Conservation (phyloP, 306 rosid species). For the Quillaja saponaria region DNA sequence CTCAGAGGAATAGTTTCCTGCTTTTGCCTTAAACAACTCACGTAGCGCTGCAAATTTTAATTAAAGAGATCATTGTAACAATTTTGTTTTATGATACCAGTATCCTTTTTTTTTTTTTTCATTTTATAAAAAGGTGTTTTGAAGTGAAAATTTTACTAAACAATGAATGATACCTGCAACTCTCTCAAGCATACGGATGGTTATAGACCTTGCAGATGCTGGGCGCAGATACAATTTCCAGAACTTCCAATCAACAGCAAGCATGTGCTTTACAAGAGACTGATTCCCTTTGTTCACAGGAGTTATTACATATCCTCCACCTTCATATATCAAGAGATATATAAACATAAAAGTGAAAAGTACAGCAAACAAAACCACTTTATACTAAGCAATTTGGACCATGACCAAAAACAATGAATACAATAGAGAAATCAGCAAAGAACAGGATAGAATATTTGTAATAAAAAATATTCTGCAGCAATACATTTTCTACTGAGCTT, state of each 20-base stretch:
- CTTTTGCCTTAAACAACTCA: slow-evolving; percentile 61
- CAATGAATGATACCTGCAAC: slow-evolving; percentile 57
- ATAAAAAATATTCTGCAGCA: slow-evolving; percentile 21
- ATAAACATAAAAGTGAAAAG: neutral
- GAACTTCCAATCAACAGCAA: slow-evolving; percentile 86
- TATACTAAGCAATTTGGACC: neutral
- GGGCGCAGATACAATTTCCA: slow-evolving; percentile 75
- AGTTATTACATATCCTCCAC: slow-evolving; percentile 88
- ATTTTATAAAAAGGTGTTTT: neutral
- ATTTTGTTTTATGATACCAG: neutral
- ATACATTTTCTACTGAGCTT: slow-evolving; percentile 1
- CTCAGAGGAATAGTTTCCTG: slow-evolving; percentile 37
- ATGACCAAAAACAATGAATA: no score
- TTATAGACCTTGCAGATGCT: slow-evolving; percentile 62
- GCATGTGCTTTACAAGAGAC: slow-evolving; percentile 85
- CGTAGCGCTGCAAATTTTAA: slow-evolving; percentile 55
- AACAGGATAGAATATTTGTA: no score
- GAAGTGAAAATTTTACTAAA: slow-evolving; percentile 12
- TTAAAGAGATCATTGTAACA: neutral
- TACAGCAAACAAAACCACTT: neutral
- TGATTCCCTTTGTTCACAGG: slow-evolving; percentile 72
- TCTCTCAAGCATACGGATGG: slow-evolving; percentile 80
- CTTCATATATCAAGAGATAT: slow-evolving; percentile 33
- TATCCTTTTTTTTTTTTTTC: no score
- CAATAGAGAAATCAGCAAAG: neutral